These are phyloP conservation scores for Hemisphaericaspora xylofermentans DNA, from an alignment of 1,139 yeast species.

Conservation along the genomic window DNA sequence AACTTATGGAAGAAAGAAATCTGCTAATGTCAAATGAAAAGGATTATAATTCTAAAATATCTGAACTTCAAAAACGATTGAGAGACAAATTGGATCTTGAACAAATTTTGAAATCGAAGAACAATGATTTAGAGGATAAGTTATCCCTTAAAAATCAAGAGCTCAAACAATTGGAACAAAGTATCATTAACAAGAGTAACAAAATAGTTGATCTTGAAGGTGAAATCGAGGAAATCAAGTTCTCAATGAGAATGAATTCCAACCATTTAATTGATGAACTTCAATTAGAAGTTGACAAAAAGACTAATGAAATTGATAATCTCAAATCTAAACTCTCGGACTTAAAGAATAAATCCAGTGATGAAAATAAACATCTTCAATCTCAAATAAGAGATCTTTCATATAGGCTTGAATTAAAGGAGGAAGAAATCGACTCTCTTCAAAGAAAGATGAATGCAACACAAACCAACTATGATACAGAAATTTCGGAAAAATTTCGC, in stretches of 20 bases:
- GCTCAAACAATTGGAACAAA: background rate
- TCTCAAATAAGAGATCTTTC: background rate
- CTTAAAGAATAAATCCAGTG: background rate
- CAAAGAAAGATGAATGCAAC: background rate
- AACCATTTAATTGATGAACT: background rate
- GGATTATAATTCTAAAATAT: background rate
- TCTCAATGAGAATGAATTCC: background rate
- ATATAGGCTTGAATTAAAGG: background rate
- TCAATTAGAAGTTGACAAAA: background rate
- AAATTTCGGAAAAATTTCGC: slow-evolving; percentile 3
- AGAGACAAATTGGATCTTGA: slow-evolving; percentile 5
- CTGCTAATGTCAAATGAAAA: slow-evolving; percentile 1
- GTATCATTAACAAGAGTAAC: background rate
- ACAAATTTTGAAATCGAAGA: slow-evolving; percentile 2
- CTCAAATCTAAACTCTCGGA: slow-evolving; percentile 2
- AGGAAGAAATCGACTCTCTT: background rate
- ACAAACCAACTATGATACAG: background rate
- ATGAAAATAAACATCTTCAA: background rate
- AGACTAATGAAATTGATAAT: slow-evolving; percentile 1
- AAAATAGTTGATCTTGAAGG: slow-evolving; percentile 2
- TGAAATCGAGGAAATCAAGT: background rate
- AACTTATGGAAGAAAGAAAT: slow-evolving; percentile 1
- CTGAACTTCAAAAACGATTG: slow-evolving; percentile 5
- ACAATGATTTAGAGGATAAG: slow-evolving; percentile 2
- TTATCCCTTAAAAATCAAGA: background rate